Evolutionary conservation across 1,284 basidiomycete genomes (phyloP), one percentile per base, ranked within the genome.

Genomic region (Malassezia restricta): DNA sequence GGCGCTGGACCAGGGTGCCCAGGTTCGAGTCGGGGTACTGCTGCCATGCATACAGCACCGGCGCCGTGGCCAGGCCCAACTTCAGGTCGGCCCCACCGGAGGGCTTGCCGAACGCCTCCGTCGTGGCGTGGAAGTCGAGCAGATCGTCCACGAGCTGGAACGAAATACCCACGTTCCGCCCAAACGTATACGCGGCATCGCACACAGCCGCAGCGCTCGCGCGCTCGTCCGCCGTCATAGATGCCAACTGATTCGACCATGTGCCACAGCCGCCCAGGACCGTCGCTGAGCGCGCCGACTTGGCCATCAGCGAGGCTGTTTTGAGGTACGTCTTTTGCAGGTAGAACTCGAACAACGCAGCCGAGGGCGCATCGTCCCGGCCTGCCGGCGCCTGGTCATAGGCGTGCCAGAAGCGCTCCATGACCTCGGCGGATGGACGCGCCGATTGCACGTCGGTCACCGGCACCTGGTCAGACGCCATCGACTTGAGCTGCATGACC

Each of bases 261-360:
- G 82, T 82, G 0, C 76, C 75, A 46, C 84, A 86, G 0, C 92
- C 92, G 5, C 91, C 92, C 0, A 98, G 78, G 4, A 92, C 83
- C 6, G 89, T 87, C 0, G 88, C 82, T 5, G 87, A 86, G 7
- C 91, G 80, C 1, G 87, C 84, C 3, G 85, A 85, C 75, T 96
- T 98, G 1, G 90, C 91, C 80, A 98, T 92, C 54, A 98, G 76
- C 65, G 85, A 88, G 14, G 92, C 92, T 5, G 90, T 94, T 77
- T 98, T 96, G 67, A 98, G 78, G 72, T 96, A 98, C 27, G 88
- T 91, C 77, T 92, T 95, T 66, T 83, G 82, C 73, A 96, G 79
- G 76, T 98, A 98, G 32, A 83, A 77, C 54, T 83, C 82, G 81
- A 92, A 96, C 58, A 83, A 81, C 14, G 82, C 80, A 6, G 46